These are phyloP conservation scores for Penicillium longicatenatum DNA, from an alignment of 495 filamentous ascomycete species.

Conservation along the genomic window DNA sequence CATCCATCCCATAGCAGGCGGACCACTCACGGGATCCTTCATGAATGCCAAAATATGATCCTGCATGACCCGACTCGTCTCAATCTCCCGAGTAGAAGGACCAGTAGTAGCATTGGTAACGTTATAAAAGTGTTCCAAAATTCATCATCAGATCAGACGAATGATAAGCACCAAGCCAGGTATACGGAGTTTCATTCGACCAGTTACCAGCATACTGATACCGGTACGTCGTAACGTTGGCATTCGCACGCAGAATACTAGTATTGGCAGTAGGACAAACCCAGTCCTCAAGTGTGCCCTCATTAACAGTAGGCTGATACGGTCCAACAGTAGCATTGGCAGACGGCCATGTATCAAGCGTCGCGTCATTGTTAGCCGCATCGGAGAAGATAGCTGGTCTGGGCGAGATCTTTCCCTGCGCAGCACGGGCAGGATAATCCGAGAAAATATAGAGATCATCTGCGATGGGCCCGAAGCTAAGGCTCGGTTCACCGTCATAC, in stretches of 20 bases:
- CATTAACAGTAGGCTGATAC: no score
- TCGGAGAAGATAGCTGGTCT: constrained; percentile 11
- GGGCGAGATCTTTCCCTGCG: constrained; percentile 11
- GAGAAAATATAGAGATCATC: no score
- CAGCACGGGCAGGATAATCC: constrained; percentile 17
- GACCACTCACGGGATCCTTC: constrained; percentile 39
- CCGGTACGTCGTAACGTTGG: constrained; percentile 33
- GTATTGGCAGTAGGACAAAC: constrained; percentile 16
- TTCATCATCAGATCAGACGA: constrained; percentile 44
- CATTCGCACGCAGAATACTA: constrained; percentile 13
- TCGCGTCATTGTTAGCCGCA: neutral
- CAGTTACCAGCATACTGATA: constrained; percentile 53
- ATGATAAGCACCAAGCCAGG: constrained; percentile 48
- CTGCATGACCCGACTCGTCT: constrained; percentile 44
- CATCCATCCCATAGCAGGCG: constrained; percentile 27
- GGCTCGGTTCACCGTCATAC: no score
- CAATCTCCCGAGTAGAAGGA: constrained; percentile 33
- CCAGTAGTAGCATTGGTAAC: constrained; percentile 2
- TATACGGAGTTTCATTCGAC: constrained; percentile 38
- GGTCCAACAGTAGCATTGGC: no score
- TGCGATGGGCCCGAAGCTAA: no score
- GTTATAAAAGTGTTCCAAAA: constrained; percentile 38
- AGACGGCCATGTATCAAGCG: neutral
- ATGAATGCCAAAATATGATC: constrained; percentile 46
- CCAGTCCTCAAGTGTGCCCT: no score